Conservation (phyloP, 139 green algal genomes). For the Picochlorum sp. region DNA sequence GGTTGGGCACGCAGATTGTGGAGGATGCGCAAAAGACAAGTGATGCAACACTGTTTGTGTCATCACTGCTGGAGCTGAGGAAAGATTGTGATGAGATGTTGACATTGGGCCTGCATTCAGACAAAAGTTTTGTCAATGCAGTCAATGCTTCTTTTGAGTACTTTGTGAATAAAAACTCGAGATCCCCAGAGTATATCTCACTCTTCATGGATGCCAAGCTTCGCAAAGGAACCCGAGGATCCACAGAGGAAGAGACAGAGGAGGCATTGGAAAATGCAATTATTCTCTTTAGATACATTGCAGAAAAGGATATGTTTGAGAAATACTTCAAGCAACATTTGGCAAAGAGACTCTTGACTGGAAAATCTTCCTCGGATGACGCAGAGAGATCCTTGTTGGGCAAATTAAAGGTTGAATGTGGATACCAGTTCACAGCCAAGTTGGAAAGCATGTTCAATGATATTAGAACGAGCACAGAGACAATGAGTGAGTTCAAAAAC, state of each 20-base stretch:
- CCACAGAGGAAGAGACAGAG: slow-evolving; percentile 82
- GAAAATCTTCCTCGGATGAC: slow-evolving; percentile 26
- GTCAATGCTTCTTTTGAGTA: slow-evolving; percentile 87
- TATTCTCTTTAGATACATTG: slow-evolving; percentile 76
- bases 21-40: slow-evolving; percentile 60
- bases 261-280: slow-evolving; percentile 85
- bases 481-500: slow-evolving; percentile 72
- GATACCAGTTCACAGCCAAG: slow-evolving; percentile 97
- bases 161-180: slow-evolving; percentile 88
- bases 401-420: slow-evolving; percentile 97
- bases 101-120: slow-evolving; percentile 52
- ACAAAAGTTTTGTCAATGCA: slow-evolving; percentile 85
- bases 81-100: slow-evolving; percentile 92
- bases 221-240: slow-evolving; percentile 55
- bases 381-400: slow-evolving; percentile 87
- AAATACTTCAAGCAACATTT: slow-evolving; percentile 99
- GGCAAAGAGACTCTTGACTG: slow-evolving; percentile 84
- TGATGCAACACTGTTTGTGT: slow-evolving; percentile 82
- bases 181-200: slow-evolving; percentile 89
- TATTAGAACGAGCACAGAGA: slow-evolving; percentile 85
- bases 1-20: slow-evolving; percentile 60
- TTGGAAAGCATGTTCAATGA: slow-evolving; percentile 99
- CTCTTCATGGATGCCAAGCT: slow-evolving; percentile 97
- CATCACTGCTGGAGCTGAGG: slow-evolving; percentile 56
- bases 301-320: slow-evolving; percentile 99